Evolutionary conservation across 2,329 filamentous ascomycete species (phyloP).

Genomic region (Fusarium dlaminii): DNA sequence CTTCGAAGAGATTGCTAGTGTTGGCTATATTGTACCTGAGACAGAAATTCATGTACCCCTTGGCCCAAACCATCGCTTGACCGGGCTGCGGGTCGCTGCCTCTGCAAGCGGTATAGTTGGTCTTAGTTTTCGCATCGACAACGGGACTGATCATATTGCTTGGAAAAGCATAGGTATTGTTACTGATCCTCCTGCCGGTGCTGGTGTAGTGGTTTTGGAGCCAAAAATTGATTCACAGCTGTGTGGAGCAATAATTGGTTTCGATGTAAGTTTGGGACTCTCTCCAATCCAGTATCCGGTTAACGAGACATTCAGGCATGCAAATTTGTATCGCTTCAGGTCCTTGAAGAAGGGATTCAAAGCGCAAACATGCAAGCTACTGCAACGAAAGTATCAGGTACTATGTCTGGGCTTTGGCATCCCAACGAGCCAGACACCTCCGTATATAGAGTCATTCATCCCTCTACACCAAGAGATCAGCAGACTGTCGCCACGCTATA

Average conservation of each 20-base stretch:
- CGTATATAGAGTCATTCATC: too few species aligned
- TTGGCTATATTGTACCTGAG: not conserved
- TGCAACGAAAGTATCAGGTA: too few species aligned
- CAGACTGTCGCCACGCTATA: too few species aligned
- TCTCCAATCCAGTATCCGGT: not conserved
- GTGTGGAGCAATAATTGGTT: not conserved
- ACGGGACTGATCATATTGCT: not conserved
- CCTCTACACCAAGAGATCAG: too few species aligned
- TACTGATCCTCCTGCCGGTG: not conserved
- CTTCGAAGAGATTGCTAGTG: not conserved
- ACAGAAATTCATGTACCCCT: not conserved
- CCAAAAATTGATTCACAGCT: not conserved
- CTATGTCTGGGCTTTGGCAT: too few species aligned
- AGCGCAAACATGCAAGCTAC: too few species aligned
- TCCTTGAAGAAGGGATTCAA: too few species aligned
- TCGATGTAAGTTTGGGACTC: not conserved
- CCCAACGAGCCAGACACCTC: too few species aligned
- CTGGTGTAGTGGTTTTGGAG: not conserved
- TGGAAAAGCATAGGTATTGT: not conserved
- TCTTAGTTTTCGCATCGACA: not conserved
- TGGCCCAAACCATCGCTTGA: not conserved
- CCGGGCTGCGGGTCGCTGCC: not conserved
- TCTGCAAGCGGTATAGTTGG: not conserved
- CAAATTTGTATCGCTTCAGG: too few species aligned
- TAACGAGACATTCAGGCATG: too few species aligned